Conservation (phyloP, 148 eudicot species). For the Cornus suecica region DNA sequence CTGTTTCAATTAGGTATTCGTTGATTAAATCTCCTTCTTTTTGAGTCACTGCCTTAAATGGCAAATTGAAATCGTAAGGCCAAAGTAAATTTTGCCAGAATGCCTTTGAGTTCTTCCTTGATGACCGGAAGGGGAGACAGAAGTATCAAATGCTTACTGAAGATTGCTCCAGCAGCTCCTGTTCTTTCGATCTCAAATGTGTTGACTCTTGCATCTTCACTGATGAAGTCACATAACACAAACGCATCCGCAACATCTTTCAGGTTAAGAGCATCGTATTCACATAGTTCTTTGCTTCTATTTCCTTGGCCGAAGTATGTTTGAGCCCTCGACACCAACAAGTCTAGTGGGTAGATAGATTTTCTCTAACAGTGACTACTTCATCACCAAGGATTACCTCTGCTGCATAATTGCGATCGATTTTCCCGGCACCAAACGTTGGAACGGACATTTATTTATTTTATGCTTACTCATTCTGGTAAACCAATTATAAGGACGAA, state of each 20-base stretch:
- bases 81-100: not conserved
- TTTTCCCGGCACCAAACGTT: conserved; percentile 45
- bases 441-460: too few species aligned
- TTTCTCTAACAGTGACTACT: conserved; percentile 15
- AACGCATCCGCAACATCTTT: conserved; percentile 21
- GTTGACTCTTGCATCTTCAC: too few species aligned
- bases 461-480: too few species aligned
- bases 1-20: not conserved
- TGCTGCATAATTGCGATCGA: conserved; percentile 34
- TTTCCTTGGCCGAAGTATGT: conserved; percentile 9
- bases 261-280: not conserved
- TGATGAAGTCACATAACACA: conserved; percentile 16
- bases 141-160: too few species aligned
- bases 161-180: too few species aligned
- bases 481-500: too few species aligned
- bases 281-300: not conserved
- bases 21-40: conserved; percentile 20
- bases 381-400: conserved; percentile 1
- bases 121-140: too few species aligned
- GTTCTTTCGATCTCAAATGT: too few species aligned
- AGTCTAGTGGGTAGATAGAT: too few species aligned
- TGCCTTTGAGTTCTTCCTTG: too few species aligned
- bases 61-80: conserved; percentile 3
- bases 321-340: conserved; percentile 14
- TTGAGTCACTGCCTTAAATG: conserved; percentile 13